Percentiles rank a stretch among this genome's conserved stretches.
These are phyloP conservation scores for carrot (Daucus carota) DNA, from an alignment of 129 eudicot species.

Conservation along the genomic window DH1_v3.0 NC_030382.2:55111501-55112000, in stretches of 20 bases:
- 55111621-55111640: not conserved
- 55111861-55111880: constrained; percentile 38
- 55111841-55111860: constrained; percentile 12
- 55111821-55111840: not conserved
- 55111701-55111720: not conserved
- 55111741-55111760: constrained; percentile 59
- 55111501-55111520: too few species aligned
- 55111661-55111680: constrained; percentile 19
- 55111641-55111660: constrained; percentile 15
- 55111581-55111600: too few species aligned
- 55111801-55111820: constrained; percentile 8
- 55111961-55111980: too few species aligned
- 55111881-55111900: constrained; percentile 77
- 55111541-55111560: constrained; percentile 4
- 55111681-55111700: constrained; percentile 21
- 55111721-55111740: constrained; percentile 2
- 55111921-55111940: constrained; percentile 29
- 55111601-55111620: constrained; percentile 24
- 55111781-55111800: constrained; percentile 9
- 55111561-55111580: too few species aligned
- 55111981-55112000: too few species aligned
- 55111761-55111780: constrained; percentile 22
- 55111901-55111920: constrained; percentile 70
- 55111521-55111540: not conserved
- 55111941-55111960: constrained; percentile 9